Evolutionary conservation across 352 stramenopile genomes (phyloP).

Genomic region (Phytophthora tentaculata): DNA sequence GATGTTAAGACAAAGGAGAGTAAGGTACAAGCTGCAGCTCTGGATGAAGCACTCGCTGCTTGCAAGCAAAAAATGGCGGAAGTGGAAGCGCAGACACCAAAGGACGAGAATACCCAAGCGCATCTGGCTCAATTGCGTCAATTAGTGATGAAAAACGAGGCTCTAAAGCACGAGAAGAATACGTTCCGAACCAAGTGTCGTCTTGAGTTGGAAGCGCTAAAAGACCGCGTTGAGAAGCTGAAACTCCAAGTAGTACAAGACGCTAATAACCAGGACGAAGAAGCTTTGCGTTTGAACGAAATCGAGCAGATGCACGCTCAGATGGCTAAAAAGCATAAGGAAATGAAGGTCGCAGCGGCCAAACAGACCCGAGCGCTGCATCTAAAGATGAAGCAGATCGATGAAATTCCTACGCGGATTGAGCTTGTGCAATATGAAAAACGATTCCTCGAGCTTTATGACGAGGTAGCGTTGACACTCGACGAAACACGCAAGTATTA

Average conservation of each 20-base stretch:
- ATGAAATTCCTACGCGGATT: slow-evolving; percentile 84
- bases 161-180: slow-evolving; percentile 58
- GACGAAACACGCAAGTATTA: slow-evolving; percentile 93
- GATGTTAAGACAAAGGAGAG: slow-evolving; percentile 39
- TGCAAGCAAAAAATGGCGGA: slow-evolving; percentile 50
- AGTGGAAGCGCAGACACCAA: slow-evolving; percentile 43
- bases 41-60: slow-evolving; percentile 39
- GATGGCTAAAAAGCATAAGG: slow-evolving; percentile 69
- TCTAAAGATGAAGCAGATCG: slow-evolving; percentile 70
- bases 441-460: slow-evolving; percentile 88
- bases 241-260: slow-evolving; percentile 44
- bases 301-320: slow-evolving; percentile 78
- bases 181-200: slow-evolving; percentile 55
- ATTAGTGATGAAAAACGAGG: slow-evolving; percentile 59
- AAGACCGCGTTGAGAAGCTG: slow-evolving; percentile 50
- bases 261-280: slow-evolving; percentile 47
- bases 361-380: slow-evolving; percentile 69
- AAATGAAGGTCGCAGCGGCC: slow-evolving; percentile 64
- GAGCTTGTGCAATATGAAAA: slow-evolving; percentile 93
- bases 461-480: slow-evolving; percentile 86
- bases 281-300: slow-evolving; percentile 49
- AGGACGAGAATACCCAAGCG: slow-evolving; percentile 32
- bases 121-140: slow-evolving; percentile 39
- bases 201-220: slow-evolving; percentile 44
- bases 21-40: slow-evolving; percentile 25